Conservation (phyloP, 257 asterid species). For the Fraxinus quadrangulata region DNA sequence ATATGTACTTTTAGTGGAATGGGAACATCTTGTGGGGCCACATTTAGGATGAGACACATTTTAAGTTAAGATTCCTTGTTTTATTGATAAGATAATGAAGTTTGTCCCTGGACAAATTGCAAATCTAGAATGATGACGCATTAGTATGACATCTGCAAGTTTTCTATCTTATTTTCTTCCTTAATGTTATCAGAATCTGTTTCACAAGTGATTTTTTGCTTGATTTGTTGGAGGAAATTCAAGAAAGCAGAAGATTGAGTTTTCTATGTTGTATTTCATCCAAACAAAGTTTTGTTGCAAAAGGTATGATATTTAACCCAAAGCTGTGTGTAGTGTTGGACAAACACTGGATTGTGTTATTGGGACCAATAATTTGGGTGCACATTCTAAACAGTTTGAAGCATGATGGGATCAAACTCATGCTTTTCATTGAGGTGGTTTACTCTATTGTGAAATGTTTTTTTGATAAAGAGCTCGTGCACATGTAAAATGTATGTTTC, state of each 20-base stretch:
- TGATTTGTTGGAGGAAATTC: slow-evolving; percentile 11
- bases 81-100: slow-evolving; percentile 6
- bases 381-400: slow-evolving; percentile 14
- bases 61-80: neutral
- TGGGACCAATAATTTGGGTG: slow-evolving; percentile 11
- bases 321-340: slow-evolving; percentile 16
- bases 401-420: slow-evolving; percentile 18
- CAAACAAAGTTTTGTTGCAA: slow-evolving; percentile 78
- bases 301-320: slow-evolving; percentile 68
- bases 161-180: slow-evolving; percentile 17
- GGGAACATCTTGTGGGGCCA: slow-evolving; percentile 12
- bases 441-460: slow-evolving; percentile 1
- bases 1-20: neutral
- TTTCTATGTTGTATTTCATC: slow-evolving; percentile 43
- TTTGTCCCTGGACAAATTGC: slow-evolving; percentile 9
- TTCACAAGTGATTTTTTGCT: slow-evolving; percentile 12
- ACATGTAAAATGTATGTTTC: neutral
- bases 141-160: neutral
- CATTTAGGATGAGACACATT: slow-evolving; percentile 9
- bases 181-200: slow-evolving; percentile 16
- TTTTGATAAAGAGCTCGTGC: neutral
- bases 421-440: slow-evolving; percentile 16
- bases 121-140: slow-evolving; percentile 9
- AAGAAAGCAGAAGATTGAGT: slow-evolving; percentile 11
- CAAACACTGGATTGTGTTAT: slow-evolving; percentile 15